Base-by-base conservation (phyloP, 2,329 filamentous ascomycete genomes). In the Furcasterigmium sp. region DNA sequence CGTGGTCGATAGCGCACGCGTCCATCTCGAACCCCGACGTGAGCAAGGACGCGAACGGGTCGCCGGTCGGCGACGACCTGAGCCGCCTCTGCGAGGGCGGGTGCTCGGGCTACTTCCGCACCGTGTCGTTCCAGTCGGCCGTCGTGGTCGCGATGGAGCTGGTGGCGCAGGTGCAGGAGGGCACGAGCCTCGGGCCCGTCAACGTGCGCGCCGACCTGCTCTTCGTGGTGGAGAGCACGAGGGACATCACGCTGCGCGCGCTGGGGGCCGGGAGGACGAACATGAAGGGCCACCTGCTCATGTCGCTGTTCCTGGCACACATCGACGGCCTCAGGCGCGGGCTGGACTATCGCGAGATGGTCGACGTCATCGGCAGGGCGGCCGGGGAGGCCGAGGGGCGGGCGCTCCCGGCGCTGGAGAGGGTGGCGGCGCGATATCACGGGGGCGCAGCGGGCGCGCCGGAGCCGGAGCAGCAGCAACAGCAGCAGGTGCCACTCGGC, bases 121-220 rank as follows among this genome's bases (percentile, higher is more conserved):
- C 67, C 4, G 54, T 70, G 0, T 58, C 64, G 0, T 55, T 62
- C 3, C 63, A 72, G 42, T 60, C 61, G 1, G 54, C 67, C 2
- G 61, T 72, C 38, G 65, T 66, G 1, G 57, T 78, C 9, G 63
- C 60, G 19, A 53, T 72, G 5, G 74, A 79, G 47, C 60, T 76
- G 4, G 54, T 72, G 28, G 61, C 67, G 49, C 65, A 69, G 48
- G 62, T 68, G 5, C 61, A 69, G 35, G 72, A 72, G 37, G 64
- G 69, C 41, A 51, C 21, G 59, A 53, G 23, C 53, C 59, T 10
- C 2, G 57, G 62, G 4, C 56, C 52, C 14, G 55, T 51, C 43
- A 45, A 47, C n/a, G 63, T 67, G 35, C 46, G 67, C 8, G 56
- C 55, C 1, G 50, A 53, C 8, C 56, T 59, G 5, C 51, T 68